Base-by-base conservation (phyloP, 441 rosid genomes). In the Hypseocharis bilobata region DNA sequence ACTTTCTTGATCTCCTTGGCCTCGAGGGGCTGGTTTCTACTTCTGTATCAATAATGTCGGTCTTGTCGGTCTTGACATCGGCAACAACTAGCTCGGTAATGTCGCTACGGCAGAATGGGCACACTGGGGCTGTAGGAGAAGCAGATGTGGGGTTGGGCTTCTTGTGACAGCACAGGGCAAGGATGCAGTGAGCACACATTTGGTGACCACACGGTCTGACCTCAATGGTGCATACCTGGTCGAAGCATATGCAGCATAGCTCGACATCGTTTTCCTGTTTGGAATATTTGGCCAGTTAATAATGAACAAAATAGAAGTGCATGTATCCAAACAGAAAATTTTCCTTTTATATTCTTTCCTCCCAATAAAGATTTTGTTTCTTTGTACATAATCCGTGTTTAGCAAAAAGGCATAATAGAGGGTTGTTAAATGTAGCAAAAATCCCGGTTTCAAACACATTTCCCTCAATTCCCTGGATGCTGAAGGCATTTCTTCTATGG, bases 91-190 rank as follows among this genome's bases (percentile, higher is more conserved):
- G 76, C 26, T 79, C 76, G 6, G 66, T 78, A 16, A 93, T 91
- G 62, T 80, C 74, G 76, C 97, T 86, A 75, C 99, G 87, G 76
- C 99, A 93, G 78, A 93, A 93, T 0, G 99, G 99, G 72, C 99
- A 93, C 1, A 86, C 89, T 0, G 97, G 97, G 63, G 97, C 93
- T 19, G 76, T 84, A 52, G 91, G 51, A 44, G 82, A 74, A 6
- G 90, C 79, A 0, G 93, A 87, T 19, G 97, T 80, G 13, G 97
- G 99, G 82, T 91, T 88, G 0, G 99, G 99, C 71, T 93, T 93
- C 81, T 91, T 91, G 80, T 93, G 91, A 78, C 97, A 93, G 70
- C 97, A 93, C 4, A 91, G 83, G 49, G 98, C 92, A 13, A 91
- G 80, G 0, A 88, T 86, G 84, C 97, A 91, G 36, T 85, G 92